Evolutionary conservation across 2,329 filamentous ascomycete species (phyloP).

Genomic region (Alternaria conjuncta): DNA sequence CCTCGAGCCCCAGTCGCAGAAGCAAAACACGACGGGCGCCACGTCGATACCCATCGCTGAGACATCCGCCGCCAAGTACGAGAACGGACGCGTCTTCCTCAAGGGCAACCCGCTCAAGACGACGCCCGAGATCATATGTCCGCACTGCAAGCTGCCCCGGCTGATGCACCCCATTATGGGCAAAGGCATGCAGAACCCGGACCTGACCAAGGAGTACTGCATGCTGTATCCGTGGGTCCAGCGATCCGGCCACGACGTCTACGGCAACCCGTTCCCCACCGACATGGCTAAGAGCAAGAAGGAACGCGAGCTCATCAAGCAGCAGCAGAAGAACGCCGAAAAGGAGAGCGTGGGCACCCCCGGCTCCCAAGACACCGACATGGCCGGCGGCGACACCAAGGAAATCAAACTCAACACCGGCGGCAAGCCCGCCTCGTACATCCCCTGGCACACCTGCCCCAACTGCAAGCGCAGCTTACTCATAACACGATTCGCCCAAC

Average conservation of each 20-base stretch:
- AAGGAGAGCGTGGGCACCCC: constrained; percentile 55
- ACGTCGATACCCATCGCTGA: constrained; percentile 58
- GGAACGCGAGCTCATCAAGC: constrained; percentile 65
- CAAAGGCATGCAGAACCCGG: constrained; percentile 71
- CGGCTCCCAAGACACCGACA: constrained; percentile 52
- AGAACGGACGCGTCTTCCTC: constrained; percentile 71
- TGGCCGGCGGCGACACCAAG: constrained; percentile 44
- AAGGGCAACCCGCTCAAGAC: constrained; percentile 76
- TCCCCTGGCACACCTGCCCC: constrained; percentile 64
- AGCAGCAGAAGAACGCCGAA: constrained; percentile 50
- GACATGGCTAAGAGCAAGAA: constrained; percentile 78
- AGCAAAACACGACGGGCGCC: constrained; percentile 50
- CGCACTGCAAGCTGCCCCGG: constrained; percentile 75
- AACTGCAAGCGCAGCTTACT: constrained; percentile 67
- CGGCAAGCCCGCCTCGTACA: constrained; percentile 54
- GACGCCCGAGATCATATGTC: constrained; percentile 74
- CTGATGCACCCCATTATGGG: constrained; percentile 76
- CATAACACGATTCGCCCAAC: constrained; percentile 66
- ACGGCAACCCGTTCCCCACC: constrained; percentile 80
- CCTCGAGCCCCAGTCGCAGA: constrained; percentile 44
- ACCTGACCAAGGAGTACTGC: constrained; percentile 69
- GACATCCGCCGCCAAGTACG: constrained; percentile 72
- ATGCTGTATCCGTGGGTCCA: constrained; percentile 80
- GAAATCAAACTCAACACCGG: constrained; percentile 58
- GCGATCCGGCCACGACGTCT: constrained; percentile 78